Evolutionary conservation across 108 stramenopile species (phyloP).

Genomic region (Mediolabrus comicus): DNA sequence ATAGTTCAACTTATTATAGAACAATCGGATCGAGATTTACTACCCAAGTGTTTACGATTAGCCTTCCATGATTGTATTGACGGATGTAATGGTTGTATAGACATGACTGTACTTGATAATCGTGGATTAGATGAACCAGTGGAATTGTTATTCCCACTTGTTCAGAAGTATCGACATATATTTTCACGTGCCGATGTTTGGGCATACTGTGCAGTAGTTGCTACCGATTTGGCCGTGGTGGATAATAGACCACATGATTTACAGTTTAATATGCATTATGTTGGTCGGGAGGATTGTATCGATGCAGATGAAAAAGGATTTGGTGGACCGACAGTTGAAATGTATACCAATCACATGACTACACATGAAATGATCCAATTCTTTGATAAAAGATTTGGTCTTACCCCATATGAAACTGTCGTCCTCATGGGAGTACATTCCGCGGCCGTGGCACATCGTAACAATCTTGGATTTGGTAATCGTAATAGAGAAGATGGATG

Average conservation of each 20-base stretch:
- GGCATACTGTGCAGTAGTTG: conserved; percentile 48
- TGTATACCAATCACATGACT: conserved; percentile 9
- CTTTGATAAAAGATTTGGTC: conserved; percentile 48
- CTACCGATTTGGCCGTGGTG: conserved; percentile 38
- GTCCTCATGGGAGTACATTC: conserved; percentile 67
- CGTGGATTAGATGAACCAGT: conserved; percentile 46
- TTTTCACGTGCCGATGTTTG: conserved; percentile 58
- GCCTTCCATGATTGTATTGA: conserved; percentile 63
- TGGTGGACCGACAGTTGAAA: conserved; percentile 30
- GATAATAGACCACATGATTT: conserved; percentile 21
- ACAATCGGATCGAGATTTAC: background rate
- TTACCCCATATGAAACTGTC: conserved; percentile 41
- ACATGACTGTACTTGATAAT: conserved; percentile 47
- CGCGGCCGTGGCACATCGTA: conserved; percentile 39
- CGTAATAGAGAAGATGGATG: conserved; percentile 29
- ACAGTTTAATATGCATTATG: conserved; percentile 28
- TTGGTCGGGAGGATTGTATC: conserved; percentile 25
- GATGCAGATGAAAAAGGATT: conserved; percentile 22
- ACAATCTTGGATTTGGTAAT: conserved; percentile 51
- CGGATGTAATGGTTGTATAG: conserved; percentile 62
- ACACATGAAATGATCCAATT: conserved; percentile 36
- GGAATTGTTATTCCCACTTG: conserved; percentile 38
- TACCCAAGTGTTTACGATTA: conserved; percentile 49
- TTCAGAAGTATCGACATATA: conserved; percentile 17
- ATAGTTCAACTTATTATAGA: conserved; percentile 8